A percentile compares a stretch with the other conserved stretches of the same genome.
Evolutionary conservation across 305 asterid species (phyloP).

Genomic region (Euphrasia arctica): DNA sequence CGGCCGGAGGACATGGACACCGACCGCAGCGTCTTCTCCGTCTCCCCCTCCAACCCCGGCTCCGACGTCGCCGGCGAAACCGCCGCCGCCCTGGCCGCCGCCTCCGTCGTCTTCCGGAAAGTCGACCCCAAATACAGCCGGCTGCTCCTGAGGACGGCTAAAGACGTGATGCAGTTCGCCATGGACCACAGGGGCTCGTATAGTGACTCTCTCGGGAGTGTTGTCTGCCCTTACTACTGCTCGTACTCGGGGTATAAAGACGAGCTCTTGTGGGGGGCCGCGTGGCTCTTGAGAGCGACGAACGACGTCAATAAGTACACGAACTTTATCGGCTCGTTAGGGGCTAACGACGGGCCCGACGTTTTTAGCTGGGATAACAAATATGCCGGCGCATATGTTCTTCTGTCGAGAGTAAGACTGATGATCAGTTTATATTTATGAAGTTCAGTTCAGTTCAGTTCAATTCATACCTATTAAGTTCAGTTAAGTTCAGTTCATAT

Average conservation of each 20-base stretch:
- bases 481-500: too few relatives aligned
- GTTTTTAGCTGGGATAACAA: constrained; percentile 95
- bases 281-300: constrained; percentile 85
- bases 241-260: constrained; percentile 84
- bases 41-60: constrained; percentile 65
- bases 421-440: too few relatives aligned
- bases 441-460: too few relatives aligned
- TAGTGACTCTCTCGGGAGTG: constrained; percentile 69
- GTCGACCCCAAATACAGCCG: constrained; percentile 54
- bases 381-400: constrained; percentile 83
- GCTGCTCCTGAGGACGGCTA: constrained; percentile 52
- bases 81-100: constrained; percentile 91
- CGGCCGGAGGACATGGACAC: constrained; percentile 98
- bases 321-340: constrained; percentile 45
- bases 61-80: constrained; percentile 94
- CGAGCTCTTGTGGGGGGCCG: constrained; percentile 87
- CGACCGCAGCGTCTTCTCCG: constrained; percentile 49
- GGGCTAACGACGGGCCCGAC: constrained; percentile 56
- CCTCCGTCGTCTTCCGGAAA: constrained; percentile 67
- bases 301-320: constrained; percentile 47
- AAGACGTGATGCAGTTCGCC: constrained; percentile 65
- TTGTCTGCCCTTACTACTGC: constrained; percentile 87
- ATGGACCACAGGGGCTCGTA: constrained; percentile 65
- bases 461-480: too few relatives aligned
- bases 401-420: constrained; percentile 66